These are phyloP conservation scores for Arthrobotrys entomopaga DNA, from an alignment of 2,329 filamentous ascomycete genomes.

Conservation along the genomic window DNA sequence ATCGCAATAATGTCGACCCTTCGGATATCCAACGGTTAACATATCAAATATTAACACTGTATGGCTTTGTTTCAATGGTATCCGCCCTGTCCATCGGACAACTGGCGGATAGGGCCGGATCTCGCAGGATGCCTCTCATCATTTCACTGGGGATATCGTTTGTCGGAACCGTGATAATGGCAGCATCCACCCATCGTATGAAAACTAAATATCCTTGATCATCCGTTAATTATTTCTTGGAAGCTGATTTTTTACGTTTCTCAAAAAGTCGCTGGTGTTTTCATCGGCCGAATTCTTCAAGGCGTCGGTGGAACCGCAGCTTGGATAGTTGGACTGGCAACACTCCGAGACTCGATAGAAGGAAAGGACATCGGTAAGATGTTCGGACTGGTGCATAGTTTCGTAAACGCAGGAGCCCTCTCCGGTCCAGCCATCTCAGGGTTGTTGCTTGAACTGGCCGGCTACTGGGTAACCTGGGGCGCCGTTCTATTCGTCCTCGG, in stretches of 20 bases:
- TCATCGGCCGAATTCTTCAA: slow-evolving; percentile 60
- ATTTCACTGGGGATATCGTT: slow-evolving; percentile 67
- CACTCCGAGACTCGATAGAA: slow-evolving; percentile 59
- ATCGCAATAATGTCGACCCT: slow-evolving; percentile 66
- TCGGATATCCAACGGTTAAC: slow-evolving; percentile 67
- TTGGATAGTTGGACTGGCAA: slow-evolving; percentile 61
- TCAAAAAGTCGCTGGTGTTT: slow-evolving; percentile 56
- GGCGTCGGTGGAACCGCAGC: slow-evolving; percentile 59
- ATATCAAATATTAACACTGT: slow-evolving; percentile 68
- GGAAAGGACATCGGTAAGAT: slow-evolving; percentile 59
- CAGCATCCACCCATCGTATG: slow-evolving; percentile 59
- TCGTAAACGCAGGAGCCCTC: slow-evolving; percentile 59
- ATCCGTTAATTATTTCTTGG: too few relatives aligned
- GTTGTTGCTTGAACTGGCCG: slow-evolving; percentile 58
- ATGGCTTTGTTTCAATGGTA: slow-evolving; percentile 67
- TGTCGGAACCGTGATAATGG: slow-evolving; percentile 68
- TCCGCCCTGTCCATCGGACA: slow-evolving; percentile 68
- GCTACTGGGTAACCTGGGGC: slow-evolving; percentile 60
- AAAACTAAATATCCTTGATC: too few relatives aligned
- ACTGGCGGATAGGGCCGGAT: slow-evolving; percentile 67
- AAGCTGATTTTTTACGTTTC: too few relatives aligned
- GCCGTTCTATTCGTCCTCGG: slow-evolving; percentile 59
- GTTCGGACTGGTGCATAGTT: slow-evolving; percentile 58
- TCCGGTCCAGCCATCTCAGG: slow-evolving; percentile 60
- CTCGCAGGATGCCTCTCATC: slow-evolving; percentile 70